Base-by-base conservation (phyloP, 345 rosid genomes). In the Syzygium aqueum region DNA sequence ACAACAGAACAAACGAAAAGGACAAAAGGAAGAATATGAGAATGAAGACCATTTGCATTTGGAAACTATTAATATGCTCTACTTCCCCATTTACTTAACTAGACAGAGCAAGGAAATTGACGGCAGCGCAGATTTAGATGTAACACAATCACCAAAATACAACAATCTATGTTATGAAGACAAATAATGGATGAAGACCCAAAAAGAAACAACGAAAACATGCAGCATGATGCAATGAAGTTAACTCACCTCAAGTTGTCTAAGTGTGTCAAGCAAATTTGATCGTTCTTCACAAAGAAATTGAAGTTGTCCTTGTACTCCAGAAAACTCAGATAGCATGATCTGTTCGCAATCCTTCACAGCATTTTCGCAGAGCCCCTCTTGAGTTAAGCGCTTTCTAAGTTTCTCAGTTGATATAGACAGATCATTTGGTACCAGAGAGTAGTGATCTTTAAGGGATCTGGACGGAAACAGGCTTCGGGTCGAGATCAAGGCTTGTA, bases 301-400 rank as follows among this genome's bases (percentile, higher is more conserved):
- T 86, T 93, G 91, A 86, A 96, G 87, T 87, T 95, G 95, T 49
- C 94, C 94, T 85, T 95, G 95, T 87, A 97, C 87, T 89, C 94
- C 95, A 49, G 97, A 91, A 86, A 97, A 96, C 88, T 97, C 99
- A 7, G 98, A 93, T 33, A 94, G 94, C 97, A 97, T 91, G 85
- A 97, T 96, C 93, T 93, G 94, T 88, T 96, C 99, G 33, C 99
- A 97, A 82, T 96, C 99, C 92, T 89, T 95, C 49, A 97, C 98
- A 21, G 94, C 93, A 84, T 91, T 90, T 88, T 96, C 98, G 59
- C 67, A 85, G 87, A 94, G 88, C 80, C 99, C 97, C 85, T 90
- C 97, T 86, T 95, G 95, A 51, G 90, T 87, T 85, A 97, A 92
- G 73, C 95, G 94, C 82, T 90, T 94, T 88, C 90, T 95, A 25